Conservation (phyloP, 2,329 filamentous ascomycete species). For the Metarhizium sp. region DNA sequence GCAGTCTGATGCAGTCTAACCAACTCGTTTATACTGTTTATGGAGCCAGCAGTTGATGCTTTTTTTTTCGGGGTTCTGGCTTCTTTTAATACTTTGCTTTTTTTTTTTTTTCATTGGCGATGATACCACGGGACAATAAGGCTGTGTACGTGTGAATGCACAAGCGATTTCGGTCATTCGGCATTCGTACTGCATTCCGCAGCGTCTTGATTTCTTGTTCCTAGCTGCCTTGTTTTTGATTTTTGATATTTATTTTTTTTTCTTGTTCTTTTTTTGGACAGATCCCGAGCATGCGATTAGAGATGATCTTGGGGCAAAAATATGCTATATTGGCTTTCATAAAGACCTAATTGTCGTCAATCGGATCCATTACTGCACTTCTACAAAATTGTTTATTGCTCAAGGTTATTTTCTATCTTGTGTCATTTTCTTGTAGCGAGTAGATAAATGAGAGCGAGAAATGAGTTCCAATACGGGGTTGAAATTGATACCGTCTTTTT, state of each 20-base stretch:
- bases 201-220: constrained; percentile 10
- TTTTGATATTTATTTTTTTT: constrained; percentile 7
- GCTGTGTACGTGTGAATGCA: constrained; percentile 3
- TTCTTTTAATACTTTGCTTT: constrained; percentile 8
- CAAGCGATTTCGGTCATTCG: constrained; percentile 5
- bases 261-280: constrained; percentile 10
- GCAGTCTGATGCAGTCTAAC: background rate
- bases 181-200: constrained; percentile 4
- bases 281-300: constrained; percentile 7
- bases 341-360: background rate
- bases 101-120: constrained; percentile 9
- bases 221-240: constrained; percentile 7
- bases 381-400: background rate
- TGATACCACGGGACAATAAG: constrained; percentile 18
- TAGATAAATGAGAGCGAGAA: background rate
- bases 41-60: constrained; percentile 1
- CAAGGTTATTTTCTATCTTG: constrained; percentile 4
- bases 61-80: background rate
- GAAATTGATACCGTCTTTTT: background rate
- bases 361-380: background rate
- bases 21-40: constrained; percentile 1
- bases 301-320: constrained; percentile 6
- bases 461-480: background rate
- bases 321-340: background rate
- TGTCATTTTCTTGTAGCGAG: background rate